Evolutionary conservation across 352 stramenopile species (phyloP), one percentile per base, ranked within the genome.

Genomic region (Phytophthora europaea): DNA sequence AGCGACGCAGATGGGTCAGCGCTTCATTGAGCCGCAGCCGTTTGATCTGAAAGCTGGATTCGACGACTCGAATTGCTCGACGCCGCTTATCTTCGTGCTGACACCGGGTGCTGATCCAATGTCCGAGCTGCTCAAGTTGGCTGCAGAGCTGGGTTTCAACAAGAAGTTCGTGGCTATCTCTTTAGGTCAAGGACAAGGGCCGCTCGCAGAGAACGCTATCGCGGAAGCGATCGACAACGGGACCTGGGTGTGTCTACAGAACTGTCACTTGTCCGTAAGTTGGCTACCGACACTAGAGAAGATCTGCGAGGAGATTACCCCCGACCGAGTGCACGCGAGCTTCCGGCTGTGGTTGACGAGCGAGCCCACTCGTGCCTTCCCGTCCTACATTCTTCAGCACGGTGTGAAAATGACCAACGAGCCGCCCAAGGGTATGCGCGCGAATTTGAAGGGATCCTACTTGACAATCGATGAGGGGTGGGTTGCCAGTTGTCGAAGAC

Each of bases 371-470:
- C 80, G 84, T 0, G 84, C 94, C 12, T 99, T 99, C 72, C 97
- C 97, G 45, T 96, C 95, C 1, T 98, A 93, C 56, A 97, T 99
- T 38, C 82, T 99, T 13, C 95, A 97, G 54, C 95, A 97, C 53
- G 91, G 92, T 15, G 89, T 98, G 58, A 99, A 99, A 79, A 98
- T 99, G 90, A 99, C 96, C 20, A 98, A 98, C 54, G 97, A 99
- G 57, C 95, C 97, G 7, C 94, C 97, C 0, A 98, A 98, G 56
- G 96, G 97, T 8, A 96, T 99, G 89, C 85, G 95, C 18, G 94
- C 94, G 9, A 99, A 98, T 75, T 67, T 99, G 10, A 95, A 98
- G 57, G 94, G 92, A 6, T 96, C 90, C n/a, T 99, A 96, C 69
- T 57, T 93, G 55, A 96, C 86, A 1, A 89, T 96, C 50, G 86